These are phyloP conservation scores for Fusarium citri DNA, from an alignment of 2,329 filamentous ascomycete species.

Conservation along the genomic window DNA sequence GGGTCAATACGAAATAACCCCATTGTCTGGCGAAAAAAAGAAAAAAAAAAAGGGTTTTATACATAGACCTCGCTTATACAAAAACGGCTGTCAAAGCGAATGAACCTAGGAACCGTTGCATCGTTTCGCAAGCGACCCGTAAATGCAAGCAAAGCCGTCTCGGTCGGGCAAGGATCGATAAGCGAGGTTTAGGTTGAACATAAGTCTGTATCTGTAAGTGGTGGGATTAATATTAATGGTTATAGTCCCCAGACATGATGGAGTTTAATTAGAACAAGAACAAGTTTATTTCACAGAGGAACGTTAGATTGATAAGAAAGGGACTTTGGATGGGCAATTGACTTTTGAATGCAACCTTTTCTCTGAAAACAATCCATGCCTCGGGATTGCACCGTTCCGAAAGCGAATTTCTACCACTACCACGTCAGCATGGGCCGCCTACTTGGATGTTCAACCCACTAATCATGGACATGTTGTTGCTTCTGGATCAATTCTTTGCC, in stretches of 20 bases:
- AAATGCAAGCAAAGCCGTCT: conserved; percentile 9
- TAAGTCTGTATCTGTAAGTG: not conserved
- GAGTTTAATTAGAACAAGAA: not conserved
- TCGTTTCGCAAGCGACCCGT: conserved; percentile 44
- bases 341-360: conserved; percentile 4
- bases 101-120: conserved; percentile 24
- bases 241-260: not conserved
- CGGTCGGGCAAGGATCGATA: conserved; percentile 17
- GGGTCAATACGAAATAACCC: conserved; percentile 16
- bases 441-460: conserved; percentile 13
- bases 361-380: conserved; percentile 11
- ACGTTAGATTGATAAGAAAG: not conserved
- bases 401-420: conserved; percentile 6
- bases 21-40: conserved; percentile 6
- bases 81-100: conserved; percentile 32
- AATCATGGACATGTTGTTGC: conserved; percentile 21
- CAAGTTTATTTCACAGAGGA: not conserved
- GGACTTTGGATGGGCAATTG: not conserved
- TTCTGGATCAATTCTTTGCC: conserved; percentile 26
- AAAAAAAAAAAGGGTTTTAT: not conserved
- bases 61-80: conserved; percentile 18
- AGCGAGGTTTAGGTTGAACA: conserved; percentile 14
- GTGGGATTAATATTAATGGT: not conserved
- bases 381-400: conserved; percentile 30
- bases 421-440: conserved; percentile 25